Percentiles rank a stretch among this genome's conserved stretches.
phyloP scores from a whole-genome alignment of 495 filamentous ascomycete genomes.

The Podospora pseudocomata region DNA sequence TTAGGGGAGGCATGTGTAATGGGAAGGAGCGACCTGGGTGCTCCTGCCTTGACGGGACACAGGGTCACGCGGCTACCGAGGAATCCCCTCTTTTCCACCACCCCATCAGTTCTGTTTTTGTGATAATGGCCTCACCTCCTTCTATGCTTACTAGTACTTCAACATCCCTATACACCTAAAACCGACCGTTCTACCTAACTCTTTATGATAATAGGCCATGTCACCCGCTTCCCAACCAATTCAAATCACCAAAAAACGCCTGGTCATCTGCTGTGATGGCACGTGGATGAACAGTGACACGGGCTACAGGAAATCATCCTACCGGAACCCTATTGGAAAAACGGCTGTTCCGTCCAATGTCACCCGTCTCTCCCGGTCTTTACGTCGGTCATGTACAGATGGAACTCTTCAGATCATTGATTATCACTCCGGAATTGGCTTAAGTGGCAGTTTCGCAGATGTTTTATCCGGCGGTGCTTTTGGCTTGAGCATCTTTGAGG shows the following conservation, averaged over 20 bases:
- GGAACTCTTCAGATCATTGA: conserved; percentile 45
- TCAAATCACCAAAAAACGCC: conserved; percentile 27
- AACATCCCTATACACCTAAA: background rate
- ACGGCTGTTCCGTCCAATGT: conserved; percentile 49
- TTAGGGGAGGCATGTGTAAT: background rate
- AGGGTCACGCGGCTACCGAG: background rate
- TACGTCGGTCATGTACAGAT: conserved; percentile 35
- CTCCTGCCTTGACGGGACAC: background rate
- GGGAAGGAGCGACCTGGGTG: background rate
- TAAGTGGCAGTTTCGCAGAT: conserved; percentile 42
- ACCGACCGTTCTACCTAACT: background rate
- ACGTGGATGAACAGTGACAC: conserved; percentile 48
- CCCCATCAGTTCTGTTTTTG: background rate
- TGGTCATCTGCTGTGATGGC: conserved; percentile 51
- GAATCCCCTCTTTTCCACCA: background rate
- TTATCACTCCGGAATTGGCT: conserved; percentile 52
- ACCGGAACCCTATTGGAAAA: conserved; percentile 28
- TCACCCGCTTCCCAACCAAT: background rate
- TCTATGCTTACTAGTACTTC: background rate
- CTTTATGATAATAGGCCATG: background rate
- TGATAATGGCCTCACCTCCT: background rate
- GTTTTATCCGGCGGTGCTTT: conserved; percentile 49
- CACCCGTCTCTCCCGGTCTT: conserved; percentile 45
- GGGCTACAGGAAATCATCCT: conserved; percentile 33
- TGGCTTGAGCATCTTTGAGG: conserved; percentile 45